Conservation (phyloP, 495 filamentous ascomycete genomes). For the Trypethelium eluteriae region DNA sequence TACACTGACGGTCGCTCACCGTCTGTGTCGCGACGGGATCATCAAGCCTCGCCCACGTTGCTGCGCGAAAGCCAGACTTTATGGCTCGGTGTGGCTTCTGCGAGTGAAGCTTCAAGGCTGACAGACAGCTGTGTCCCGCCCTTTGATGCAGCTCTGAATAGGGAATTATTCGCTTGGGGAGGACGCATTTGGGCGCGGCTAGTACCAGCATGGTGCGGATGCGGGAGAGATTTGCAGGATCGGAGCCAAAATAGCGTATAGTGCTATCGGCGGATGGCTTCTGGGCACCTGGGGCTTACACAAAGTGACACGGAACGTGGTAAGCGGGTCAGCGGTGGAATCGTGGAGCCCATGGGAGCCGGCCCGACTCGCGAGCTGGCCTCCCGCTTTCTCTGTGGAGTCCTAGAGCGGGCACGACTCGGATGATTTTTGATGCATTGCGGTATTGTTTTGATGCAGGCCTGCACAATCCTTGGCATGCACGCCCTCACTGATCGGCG, state of each 20-base stretch:
- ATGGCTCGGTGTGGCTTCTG: background rate
- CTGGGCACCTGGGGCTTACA: background rate
- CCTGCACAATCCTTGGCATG: background rate
- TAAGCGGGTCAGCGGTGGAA: background rate
- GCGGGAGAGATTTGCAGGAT: background rate
- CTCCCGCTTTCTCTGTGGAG: background rate
- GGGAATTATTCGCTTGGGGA: background rate
- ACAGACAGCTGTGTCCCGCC: background rate
- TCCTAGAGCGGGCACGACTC: background rate
- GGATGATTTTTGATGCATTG: conserved; percentile 11
- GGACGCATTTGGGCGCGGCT: background rate
- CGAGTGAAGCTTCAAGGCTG: background rate
- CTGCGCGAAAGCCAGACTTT: background rate
- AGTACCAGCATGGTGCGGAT: background rate
- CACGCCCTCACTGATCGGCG: background rate
- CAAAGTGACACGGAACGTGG: background rate
- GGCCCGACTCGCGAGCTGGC: background rate
- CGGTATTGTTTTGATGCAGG: background rate
- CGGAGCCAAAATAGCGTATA: background rate
- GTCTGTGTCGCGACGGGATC: background rate
- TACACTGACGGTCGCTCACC: background rate
- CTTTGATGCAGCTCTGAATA: background rate
- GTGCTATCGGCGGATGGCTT: background rate
- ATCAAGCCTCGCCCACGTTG: background rate
- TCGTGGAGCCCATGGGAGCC: background rate